These are phyloP conservation scores for Trichosporon sp. DNA, from an alignment of 1,284 basidiomycete genomes.

Conservation along the genomic window DNA sequence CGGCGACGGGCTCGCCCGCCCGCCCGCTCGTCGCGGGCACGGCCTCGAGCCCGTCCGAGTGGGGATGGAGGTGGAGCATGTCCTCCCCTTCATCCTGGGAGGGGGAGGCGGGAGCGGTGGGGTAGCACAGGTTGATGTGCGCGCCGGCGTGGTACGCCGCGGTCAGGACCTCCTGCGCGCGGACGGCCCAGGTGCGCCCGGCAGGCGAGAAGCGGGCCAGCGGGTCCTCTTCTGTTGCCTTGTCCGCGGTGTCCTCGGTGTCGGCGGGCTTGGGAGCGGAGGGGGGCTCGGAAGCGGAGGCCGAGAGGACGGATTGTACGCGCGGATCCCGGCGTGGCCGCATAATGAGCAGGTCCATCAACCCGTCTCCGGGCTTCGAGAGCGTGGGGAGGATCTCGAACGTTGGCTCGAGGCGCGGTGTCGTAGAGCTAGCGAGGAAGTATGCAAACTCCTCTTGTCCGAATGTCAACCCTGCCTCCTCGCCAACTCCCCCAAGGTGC, in stretches of 20 bases:
- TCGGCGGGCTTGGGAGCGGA: neutral
- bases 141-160: slow-evolving; percentile 68
- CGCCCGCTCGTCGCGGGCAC: slow-evolving; percentile 31
- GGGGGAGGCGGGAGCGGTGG: neutral
- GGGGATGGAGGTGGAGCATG: slow-evolving; percentile 16
- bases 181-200: slow-evolving; percentile 24
- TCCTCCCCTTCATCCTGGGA: slow-evolving; percentile 26
- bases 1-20: slow-evolving; percentile 61
- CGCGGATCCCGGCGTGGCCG: slow-evolving; percentile 68
- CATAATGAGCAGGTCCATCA: slow-evolving; percentile 76
- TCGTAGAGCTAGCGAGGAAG: slow-evolving; percentile 73
- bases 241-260: neutral
- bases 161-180: slow-evolving; percentile 55
- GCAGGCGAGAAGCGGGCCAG: neutral
- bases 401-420: slow-evolving; percentile 72
- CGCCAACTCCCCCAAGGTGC: neutral
- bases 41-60: neutral
- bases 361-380: slow-evolving; percentile 43
- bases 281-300: too few relatives aligned
- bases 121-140: slow-evolving; percentile 63
- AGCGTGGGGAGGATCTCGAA: slow-evolving; percentile 70
- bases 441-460: slow-evolving; percentile 61
- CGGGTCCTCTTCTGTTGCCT: neutral
- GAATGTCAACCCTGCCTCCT: neutral
- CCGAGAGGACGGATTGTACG: slow-evolving; percentile 23